Evolutionary conservation across 2,329 filamentous ascomycete species (phyloP), one percentile per base, ranked within the genome.

Genomic region (Bisporella sp.): DNA sequence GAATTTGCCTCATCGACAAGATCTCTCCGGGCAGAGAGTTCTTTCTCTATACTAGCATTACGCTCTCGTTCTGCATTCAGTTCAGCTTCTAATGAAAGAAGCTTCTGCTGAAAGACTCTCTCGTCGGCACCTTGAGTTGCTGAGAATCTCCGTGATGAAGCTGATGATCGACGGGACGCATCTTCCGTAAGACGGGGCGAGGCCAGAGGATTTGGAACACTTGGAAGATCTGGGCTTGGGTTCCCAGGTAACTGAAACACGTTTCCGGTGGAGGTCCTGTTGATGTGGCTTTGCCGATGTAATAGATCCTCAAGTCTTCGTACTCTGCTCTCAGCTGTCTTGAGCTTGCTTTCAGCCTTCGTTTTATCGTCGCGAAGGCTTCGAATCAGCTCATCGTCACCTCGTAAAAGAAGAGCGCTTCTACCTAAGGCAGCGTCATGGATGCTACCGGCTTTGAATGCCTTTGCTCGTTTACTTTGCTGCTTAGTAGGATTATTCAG

Each of bases 361-460:
- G 73, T 68, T 62, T 95, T 96, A 53, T 96, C 90, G 12, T 89
- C 87, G 64, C 87, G 87, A n/a, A 97, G 68, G 57, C 74, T 86
- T 64, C 76, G 78, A 33, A 87, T 77, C 54, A 91, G 73, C 55
- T 96, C 91, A 61, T 95, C 89, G 54, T 93, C 87, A n/a, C 89
- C 90, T 39, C 89, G 83, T 11, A 95, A 79, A 61, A 96, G 71
- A 7, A 96, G 77, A 1, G 89, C 92, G 57, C 88, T 95, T 62
- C 86, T 82, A n/a, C 89, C 89, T 54, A 96, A 78, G 3, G 81
- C 82, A n/a, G 85, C 85, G 65, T 97, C 93, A 61, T 96, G 90
- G 37, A 97, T 79, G 64, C 93, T 97, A 12, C 93, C 93, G 64
- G 95, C 93, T 65, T 96, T 96, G 73, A 99, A 97, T 5, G 89